These are phyloP conservation scores for Venturia pyrina DNA, from an alignment of 2,329 filamentous ascomycete species.

Conservation along the genomic window DNA sequence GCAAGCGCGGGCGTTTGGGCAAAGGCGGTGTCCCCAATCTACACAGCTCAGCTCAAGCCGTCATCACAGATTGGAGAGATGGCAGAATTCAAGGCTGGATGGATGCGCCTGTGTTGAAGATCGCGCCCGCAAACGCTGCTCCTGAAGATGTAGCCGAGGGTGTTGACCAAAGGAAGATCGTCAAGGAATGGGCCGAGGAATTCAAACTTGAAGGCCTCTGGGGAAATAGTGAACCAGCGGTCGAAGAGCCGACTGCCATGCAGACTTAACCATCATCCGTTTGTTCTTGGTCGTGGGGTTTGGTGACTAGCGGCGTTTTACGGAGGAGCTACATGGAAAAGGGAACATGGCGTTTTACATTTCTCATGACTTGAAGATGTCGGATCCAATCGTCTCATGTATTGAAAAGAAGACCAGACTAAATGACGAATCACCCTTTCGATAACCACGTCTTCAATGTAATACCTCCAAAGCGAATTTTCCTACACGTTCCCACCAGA, in stretches of 20 bases:
- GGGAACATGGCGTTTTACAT: background rate
- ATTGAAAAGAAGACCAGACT: no score
- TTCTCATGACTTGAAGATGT: no score
- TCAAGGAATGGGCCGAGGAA: slow-evolving; percentile 86
- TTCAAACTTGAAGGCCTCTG: slow-evolving; percentile 92
- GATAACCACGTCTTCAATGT: no score
- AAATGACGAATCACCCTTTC: no score
- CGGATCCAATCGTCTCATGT: no score
- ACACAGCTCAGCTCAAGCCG: slow-evolving; percentile 76
- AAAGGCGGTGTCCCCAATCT: slow-evolving; percentile 87
- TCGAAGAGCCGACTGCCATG: slow-evolving; percentile 16
- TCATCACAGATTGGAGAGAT: slow-evolving; percentile 94
- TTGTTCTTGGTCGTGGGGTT: background rate
- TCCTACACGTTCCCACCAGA: no score
- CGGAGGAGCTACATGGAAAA: background rate
- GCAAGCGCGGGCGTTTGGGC: slow-evolving; percentile 81
- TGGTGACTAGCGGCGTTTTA: background rate
- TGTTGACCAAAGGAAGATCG: slow-evolving; percentile 72
- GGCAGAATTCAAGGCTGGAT: slow-evolving; percentile 90
- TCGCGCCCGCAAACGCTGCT: slow-evolving; percentile 35
- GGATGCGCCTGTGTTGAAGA: slow-evolving; percentile 59
- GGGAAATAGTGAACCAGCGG: slow-evolving; percentile 51
- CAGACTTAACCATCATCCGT: background rate
- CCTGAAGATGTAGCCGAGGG: slow-evolving; percentile 24
- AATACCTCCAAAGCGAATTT: no score